Evolutionary conservation across 768 basidiomycete genomes (phyloP).

Genomic region (Agaricus subrufescens): DNA sequence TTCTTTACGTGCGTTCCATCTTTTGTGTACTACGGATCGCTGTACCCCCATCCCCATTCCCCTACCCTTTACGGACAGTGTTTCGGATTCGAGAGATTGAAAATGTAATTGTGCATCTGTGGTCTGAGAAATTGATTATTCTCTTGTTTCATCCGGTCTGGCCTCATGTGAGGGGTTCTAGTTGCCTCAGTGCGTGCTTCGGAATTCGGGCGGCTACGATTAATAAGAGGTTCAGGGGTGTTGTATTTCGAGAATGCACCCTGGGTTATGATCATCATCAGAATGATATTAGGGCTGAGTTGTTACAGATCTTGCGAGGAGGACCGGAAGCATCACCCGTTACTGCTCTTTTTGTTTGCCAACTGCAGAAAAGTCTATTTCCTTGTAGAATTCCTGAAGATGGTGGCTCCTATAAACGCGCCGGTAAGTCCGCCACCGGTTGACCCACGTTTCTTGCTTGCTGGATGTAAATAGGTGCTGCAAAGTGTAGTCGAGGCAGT

Average conservation of each 20-base stretch:
- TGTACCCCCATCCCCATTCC: slow-evolving; percentile 1
- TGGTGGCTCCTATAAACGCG: too few relatives aligned
- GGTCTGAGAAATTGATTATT: not conserved
- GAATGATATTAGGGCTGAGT: not conserved
- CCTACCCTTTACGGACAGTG: slow-evolving; percentile 2
- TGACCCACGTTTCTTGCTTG: too few relatives aligned
- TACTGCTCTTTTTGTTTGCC: too few relatives aligned
- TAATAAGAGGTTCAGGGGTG: not conserved
- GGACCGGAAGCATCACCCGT: too few relatives aligned
- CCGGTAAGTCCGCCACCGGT: too few relatives aligned
- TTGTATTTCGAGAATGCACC: not conserved
- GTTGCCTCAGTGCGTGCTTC: not conserved
- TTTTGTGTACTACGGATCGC: slow-evolving; percentile 7
- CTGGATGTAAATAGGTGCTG: too few relatives aligned
- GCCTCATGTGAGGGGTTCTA: not conserved
- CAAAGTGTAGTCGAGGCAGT: too few relatives aligned
- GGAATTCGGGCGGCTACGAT: not conserved
- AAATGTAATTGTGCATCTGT: slow-evolving; percentile 4
- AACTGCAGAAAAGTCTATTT: too few relatives aligned
- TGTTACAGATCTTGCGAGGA: not conserved
- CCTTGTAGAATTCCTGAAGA: too few relatives aligned
- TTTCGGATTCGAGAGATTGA: slow-evolving; percentile 3
- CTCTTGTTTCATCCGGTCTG: not conserved
- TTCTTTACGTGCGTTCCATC: not conserved
- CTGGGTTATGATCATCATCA: not conserved